Conservation (phyloP, 441 rosid species). For the Brassica balearica region DNA sequence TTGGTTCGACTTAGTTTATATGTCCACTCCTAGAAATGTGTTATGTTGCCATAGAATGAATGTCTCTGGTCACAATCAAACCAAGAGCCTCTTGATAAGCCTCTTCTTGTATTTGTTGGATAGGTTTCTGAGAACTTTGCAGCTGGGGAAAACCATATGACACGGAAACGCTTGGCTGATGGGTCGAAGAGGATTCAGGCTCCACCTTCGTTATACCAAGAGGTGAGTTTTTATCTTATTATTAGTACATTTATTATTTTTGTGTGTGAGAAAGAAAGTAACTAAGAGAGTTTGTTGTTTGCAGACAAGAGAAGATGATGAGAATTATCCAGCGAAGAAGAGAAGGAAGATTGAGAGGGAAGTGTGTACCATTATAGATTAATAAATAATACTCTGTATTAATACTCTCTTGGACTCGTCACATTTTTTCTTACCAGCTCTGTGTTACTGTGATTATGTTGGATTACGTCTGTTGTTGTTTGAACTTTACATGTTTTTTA, state of each 20-base stretch:
- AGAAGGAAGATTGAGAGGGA: constrained; percentile 38
- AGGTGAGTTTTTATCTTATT: constrained; percentile 48
- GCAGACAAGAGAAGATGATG: constrained; percentile 40
- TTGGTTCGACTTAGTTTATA: not conserved
- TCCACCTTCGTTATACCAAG: constrained; percentile 59
- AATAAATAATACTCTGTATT: not conserved
- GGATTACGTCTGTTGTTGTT: constrained; percentile 34
- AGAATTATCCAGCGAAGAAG: constrained; percentile 27
- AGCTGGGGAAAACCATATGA: constrained; percentile 57
- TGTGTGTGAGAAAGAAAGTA: not conserved
- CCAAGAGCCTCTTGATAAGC: not conserved
- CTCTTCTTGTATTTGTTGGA: constrained; percentile 16
- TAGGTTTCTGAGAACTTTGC: constrained; percentile 59
- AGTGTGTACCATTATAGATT: constrained; percentile 37
- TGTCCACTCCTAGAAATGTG: not conserved
- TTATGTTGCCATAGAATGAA: not conserved
- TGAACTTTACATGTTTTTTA: constrained; percentile 23
- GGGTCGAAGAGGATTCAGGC: constrained; percentile 85
- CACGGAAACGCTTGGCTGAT: constrained; percentile 80
- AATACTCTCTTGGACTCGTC: constrained; percentile 7
- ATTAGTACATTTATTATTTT: no score
- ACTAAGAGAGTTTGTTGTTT: not conserved
- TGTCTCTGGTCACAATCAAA: not conserved
- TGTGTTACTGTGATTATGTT: constrained; percentile 28
- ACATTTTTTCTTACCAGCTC: constrained; percentile 9